Conservation (phyloP, 805 yeast genomes). For the Nakazawaea wyomingensis region DNA sequence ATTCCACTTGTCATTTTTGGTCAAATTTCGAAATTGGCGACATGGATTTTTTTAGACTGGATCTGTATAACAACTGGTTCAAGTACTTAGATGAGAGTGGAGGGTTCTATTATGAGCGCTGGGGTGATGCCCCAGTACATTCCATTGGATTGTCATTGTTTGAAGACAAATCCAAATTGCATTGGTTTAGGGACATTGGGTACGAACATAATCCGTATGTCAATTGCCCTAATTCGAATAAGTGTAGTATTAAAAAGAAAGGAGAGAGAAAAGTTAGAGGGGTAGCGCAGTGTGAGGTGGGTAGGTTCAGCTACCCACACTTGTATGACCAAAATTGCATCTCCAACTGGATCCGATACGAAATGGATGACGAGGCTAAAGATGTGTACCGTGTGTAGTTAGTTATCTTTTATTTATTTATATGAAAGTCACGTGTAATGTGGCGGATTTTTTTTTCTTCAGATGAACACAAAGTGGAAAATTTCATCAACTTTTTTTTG, state of each 20-base stretch:
- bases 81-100: constrained; percentile 61
- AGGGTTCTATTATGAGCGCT: constrained; percentile 83
- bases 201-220: constrained; percentile 70
- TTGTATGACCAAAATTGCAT: constrained; percentile 56
- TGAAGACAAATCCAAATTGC: constrained; percentile 62
- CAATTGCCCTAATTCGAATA: constrained; percentile 64
- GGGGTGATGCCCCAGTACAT: constrained; percentile 95
- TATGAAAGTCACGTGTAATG: too few relatives aligned
- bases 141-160: constrained; percentile 69
- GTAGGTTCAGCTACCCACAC: constrained; percentile 16
- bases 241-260: constrained; percentile 27
- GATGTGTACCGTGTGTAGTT: constrained; percentile 17
- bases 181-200: constrained; percentile 87
- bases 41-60: constrained; percentile 71
- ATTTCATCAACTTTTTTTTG: too few relatives aligned
- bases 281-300: constrained; percentile 27
- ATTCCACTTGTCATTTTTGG: constrained; percentile 81
- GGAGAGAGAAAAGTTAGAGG: constrained; percentile 21
- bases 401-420: too few relatives aligned
- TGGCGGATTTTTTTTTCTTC: too few relatives aligned
- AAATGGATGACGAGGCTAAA: constrained; percentile 25
- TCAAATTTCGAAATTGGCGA: constrained; percentile 83
- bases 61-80: constrained; percentile 56
- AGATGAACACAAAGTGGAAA: too few relatives aligned
- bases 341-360: constrained; percentile 59